Evolutionary conservation across 805 yeast species (phyloP).

Genomic region (Pichia nanzhaoensis): DNA sequence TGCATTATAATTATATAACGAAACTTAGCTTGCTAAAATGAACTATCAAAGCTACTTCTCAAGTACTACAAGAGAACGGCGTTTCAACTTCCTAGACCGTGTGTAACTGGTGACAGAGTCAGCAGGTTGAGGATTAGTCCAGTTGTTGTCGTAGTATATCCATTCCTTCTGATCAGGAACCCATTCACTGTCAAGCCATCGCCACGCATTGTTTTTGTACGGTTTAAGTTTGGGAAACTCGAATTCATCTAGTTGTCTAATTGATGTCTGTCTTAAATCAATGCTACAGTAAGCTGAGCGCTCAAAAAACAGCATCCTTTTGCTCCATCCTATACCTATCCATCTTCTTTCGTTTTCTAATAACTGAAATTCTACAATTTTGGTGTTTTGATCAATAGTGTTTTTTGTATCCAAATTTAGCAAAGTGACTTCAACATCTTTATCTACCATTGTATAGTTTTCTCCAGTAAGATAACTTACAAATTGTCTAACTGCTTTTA

Average conservation of each 20-base stretch:
- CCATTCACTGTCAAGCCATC: conserved; percentile 54
- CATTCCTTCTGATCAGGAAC: conserved; percentile 45
- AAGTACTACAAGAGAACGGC: conserved; percentile 24
- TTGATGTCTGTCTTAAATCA: conserved; percentile 25
- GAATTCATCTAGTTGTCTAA: conserved; percentile 31
- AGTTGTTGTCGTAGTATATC: conserved; percentile 46
- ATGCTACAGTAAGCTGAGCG: conserved; percentile 42
- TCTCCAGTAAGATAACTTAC: conserved; percentile 38
- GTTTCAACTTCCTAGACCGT: conserved; percentile 43
- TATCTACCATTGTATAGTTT: conserved; percentile 18
- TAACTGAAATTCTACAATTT: conserved; percentile 43
- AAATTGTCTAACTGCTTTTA: conserved; percentile 34
- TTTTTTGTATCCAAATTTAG: conserved; percentile 11
- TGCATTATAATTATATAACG: no score
- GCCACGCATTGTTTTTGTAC: conserved; percentile 40
- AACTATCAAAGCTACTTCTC: background rate
- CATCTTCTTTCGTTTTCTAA: conserved; percentile 56
- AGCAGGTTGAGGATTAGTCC: conserved; percentile 35
- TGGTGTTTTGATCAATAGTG: conserved; percentile 27
- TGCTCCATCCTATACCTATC: conserved; percentile 57
- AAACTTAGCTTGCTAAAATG: no score
- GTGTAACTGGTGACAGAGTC: conserved; percentile 49
- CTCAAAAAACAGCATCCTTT: conserved; percentile 45
- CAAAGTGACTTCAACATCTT: conserved; percentile 7
- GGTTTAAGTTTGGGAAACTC: conserved; percentile 40